Conservation (phyloP, 2,329 filamentous ascomycete species). For the Akanthomyces muscarius region DNA sequence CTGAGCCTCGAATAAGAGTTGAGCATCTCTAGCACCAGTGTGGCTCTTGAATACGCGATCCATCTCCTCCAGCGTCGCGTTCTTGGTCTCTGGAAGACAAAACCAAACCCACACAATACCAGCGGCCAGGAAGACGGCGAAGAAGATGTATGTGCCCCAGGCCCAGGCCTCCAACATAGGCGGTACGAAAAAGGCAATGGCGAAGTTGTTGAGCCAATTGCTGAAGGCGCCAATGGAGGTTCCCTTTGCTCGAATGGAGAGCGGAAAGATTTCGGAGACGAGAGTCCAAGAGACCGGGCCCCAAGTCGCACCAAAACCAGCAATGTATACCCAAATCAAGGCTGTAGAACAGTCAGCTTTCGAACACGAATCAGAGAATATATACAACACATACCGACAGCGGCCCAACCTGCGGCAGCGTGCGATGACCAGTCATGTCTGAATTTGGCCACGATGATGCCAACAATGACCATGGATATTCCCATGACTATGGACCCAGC, state of each 20-base stretch:
- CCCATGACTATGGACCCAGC: slow-evolving; percentile 37
- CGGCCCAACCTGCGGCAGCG: slow-evolving; percentile 35
- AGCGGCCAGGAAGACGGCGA: slow-evolving; percentile 45
- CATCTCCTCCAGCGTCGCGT: slow-evolving; percentile 50
- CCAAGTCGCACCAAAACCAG: slow-evolving; percentile 40
- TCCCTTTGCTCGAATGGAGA: slow-evolving; percentile 42
- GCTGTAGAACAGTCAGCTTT: slow-evolving; percentile 18
- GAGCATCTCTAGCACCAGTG: slow-evolving; percentile 27
- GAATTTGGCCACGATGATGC: slow-evolving; percentile 38
- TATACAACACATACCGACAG: slow-evolving; percentile 24
- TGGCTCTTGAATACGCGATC: slow-evolving; percentile 47
- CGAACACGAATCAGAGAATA: neutral
- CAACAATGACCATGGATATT: slow-evolving; percentile 35
- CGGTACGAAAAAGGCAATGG: slow-evolving; percentile 43
- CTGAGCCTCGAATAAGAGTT: slow-evolving; percentile 24
- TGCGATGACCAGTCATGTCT: slow-evolving; percentile 35
- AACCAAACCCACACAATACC: slow-evolving; percentile 48
- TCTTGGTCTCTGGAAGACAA: slow-evolving; percentile 52
- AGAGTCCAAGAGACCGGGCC: slow-evolving; percentile 47
- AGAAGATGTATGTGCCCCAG: slow-evolving; percentile 55
- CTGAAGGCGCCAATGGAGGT: slow-evolving; percentile 39
- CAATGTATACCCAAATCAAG: slow-evolving; percentile 47
- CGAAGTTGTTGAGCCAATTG: slow-evolving; percentile 46
- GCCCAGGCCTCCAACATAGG: slow-evolving; percentile 35
- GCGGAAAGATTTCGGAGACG: slow-evolving; percentile 44